A percentile compares a stretch with the other conserved stretches of the same genome.
These are phyloP conservation scores for Fusarium dlaminii DNA, from an alignment of 2,329 filamentous ascomycete species.

Conservation along the genomic window DNA sequence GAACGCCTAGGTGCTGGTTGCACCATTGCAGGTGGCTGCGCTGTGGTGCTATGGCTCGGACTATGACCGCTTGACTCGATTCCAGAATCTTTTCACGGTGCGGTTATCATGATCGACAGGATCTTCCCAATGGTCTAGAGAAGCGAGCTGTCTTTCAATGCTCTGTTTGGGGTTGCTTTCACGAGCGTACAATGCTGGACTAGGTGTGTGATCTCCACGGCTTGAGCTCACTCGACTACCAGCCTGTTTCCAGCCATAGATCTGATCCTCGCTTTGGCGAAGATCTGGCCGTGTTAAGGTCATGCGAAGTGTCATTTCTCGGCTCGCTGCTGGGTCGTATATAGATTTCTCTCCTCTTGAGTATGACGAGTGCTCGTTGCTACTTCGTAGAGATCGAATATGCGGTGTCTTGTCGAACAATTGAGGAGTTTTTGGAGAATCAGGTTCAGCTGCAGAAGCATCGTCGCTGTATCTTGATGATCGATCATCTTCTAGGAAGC, in stretches of 20 bases:
- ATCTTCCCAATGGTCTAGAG: conserved; percentile 60
- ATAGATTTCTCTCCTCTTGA: conserved; percentile 54
- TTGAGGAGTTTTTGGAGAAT: conserved; percentile 67
- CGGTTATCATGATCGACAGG: conserved; percentile 54
- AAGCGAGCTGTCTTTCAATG: conserved; percentile 63
- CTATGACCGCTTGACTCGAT: conserved; percentile 62
- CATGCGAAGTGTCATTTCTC: conserved; percentile 97
- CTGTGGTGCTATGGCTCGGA: neutral
- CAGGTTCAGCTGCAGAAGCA: conserved; percentile 64
- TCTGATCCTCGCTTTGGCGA: conserved; percentile 75
- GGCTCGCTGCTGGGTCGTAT: conserved; percentile 64
- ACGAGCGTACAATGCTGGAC: conserved; percentile 39
- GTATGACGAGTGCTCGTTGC: conserved; percentile 40
- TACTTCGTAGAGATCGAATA: conserved; percentile 43
- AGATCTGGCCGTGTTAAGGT: conserved; percentile 91
- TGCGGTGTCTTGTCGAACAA: conserved; percentile 53
- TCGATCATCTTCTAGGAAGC: conserved; percentile 67
- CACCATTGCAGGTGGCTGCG: neutral
- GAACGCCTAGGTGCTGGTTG: neutral
- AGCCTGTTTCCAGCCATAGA: conserved; percentile 73
- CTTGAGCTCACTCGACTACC: conserved; percentile 56
- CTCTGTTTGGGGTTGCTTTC: conserved; percentile 59
- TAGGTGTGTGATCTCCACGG: conserved; percentile 46
- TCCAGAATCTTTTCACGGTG: conserved; percentile 72
- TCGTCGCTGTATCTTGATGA: conserved; percentile 66